These are phyloP conservation scores for Colletotrichum sp. DNA, from an alignment of 2,329 filamentous ascomycete species.

Conservation along the genomic window DNA sequence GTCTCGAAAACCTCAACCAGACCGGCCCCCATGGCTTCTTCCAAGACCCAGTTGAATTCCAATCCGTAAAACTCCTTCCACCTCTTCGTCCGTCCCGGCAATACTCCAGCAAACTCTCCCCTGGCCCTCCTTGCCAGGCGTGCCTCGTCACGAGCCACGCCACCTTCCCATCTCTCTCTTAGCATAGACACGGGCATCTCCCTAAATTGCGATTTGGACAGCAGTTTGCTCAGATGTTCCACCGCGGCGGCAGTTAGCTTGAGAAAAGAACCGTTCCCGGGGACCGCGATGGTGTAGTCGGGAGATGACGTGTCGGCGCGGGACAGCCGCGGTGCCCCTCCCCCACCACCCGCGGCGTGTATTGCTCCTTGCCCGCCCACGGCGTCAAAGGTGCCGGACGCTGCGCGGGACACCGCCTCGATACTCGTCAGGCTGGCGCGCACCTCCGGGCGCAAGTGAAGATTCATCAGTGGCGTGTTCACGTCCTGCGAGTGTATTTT, in stretches of 20 bases:
- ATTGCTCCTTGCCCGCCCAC: slow-evolving; percentile 72
- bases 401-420: slow-evolving; percentile 65
- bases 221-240: slow-evolving; percentile 63
- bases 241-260: slow-evolving; percentile 68
- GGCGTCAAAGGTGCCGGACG: slow-evolving; percentile 71
- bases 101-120: slow-evolving; percentile 60
- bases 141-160: slow-evolving; percentile 52
- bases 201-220: slow-evolving; percentile 63
- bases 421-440: slow-evolving; percentile 64
- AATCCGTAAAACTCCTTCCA: slow-evolving; percentile 76
- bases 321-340: slow-evolving; percentile 38
- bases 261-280: slow-evolving; percentile 70
- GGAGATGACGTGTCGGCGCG: slow-evolving; percentile 25
- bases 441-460: slow-evolving; percentile 56
- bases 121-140: slow-evolving; percentile 54
- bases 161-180: slow-evolving; percentile 74
- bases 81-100: slow-evolving; percentile 67
- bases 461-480: slow-evolving; percentile 34
- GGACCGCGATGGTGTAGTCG: slow-evolving; percentile 64
- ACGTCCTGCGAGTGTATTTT: slow-evolving; percentile 22
- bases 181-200: slow-evolving; percentile 68
- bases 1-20: slow-evolving; percentile 78
- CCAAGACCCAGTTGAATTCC: slow-evolving; percentile 73
- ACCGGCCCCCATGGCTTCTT: slow-evolving; percentile 73
- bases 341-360: slow-evolving; percentile 65